Percentiles rank a stretch among this genome's conserved stretches.
These are phyloP conservation scores for Calycina marina DNA, from an alignment of 2,329 filamentous ascomycete species.

Conservation along the genomic window DNA sequence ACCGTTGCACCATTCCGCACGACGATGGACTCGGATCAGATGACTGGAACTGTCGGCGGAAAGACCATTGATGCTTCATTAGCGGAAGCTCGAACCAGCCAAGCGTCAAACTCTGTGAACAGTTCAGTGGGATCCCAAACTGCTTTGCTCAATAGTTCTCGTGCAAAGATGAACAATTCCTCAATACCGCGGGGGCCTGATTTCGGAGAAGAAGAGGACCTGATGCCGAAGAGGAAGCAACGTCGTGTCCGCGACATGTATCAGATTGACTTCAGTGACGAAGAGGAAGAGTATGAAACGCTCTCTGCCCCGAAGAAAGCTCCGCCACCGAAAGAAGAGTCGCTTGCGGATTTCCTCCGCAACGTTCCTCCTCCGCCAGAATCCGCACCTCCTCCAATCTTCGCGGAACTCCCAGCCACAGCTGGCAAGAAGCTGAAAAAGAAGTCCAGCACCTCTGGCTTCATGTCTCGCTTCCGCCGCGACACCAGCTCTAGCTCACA, in stretches of 20 bases:
- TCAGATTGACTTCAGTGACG: slow-evolving; percentile 62
- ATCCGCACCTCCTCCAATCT: slow-evolving; percentile 21
- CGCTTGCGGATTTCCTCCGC: slow-evolving; percentile 57
- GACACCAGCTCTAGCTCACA: slow-evolving; percentile 20
- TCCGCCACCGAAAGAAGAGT: slow-evolving; percentile 36
- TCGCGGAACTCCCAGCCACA: slow-evolving; percentile 9
- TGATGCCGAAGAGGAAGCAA: slow-evolving; percentile 58
- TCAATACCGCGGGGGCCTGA: slow-evolving; percentile 1
- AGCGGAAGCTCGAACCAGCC: slow-evolving; percentile 38
- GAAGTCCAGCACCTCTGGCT: slow-evolving; percentile 46
- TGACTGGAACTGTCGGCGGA: slow-evolving; percentile 38
- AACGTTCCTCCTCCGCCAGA: slow-evolving; percentile 52
- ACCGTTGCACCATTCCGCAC: slow-evolving; percentile 73
- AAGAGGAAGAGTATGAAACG: slow-evolving; percentile 23
- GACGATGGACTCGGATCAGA: slow-evolving; percentile 76
- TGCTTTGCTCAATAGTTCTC: slow-evolving; percentile 37
- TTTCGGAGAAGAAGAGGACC: slow-evolving; percentile 21
- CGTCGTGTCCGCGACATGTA: slow-evolving; percentile 78
- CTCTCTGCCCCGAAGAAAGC: slow-evolving; percentile 8
- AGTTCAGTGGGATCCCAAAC: slow-evolving; percentile 55
- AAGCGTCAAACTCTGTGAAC: slow-evolving; percentile 24
- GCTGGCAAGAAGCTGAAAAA: slow-evolving; percentile 34
- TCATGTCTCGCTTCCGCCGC: slow-evolving; percentile 43
- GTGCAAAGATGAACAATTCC: slow-evolving; percentile 21
- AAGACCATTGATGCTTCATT: slow-evolving; percentile 42